A percentile compares a stretch with the other conserved stretches of the same genome.
These are phyloP conservation scores for Lactarius indigo DNA, from an alignment of 768 basidiomycete genomes.

Conservation along the genomic window DNA sequence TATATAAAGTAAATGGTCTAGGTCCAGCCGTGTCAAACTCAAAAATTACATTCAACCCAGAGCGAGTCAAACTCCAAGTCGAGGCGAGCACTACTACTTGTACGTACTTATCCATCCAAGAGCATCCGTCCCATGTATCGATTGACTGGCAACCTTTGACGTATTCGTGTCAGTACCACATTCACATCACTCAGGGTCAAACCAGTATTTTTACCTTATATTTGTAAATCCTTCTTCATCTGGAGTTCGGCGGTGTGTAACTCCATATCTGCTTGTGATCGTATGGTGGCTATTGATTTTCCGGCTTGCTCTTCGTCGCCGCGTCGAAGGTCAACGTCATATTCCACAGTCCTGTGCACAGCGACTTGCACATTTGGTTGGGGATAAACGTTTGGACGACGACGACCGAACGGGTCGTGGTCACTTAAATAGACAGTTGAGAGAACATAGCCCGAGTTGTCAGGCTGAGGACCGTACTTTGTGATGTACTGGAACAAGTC, in stretches of 20 bases:
- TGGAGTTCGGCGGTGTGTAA: constrained; percentile 11
- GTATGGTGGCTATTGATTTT: constrained; percentile 9
- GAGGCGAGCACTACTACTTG: background rate
- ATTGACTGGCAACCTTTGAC: background rate
- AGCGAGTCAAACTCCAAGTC: background rate
- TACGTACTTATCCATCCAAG: constrained; percentile 1
- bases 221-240: constrained; percentile 23
- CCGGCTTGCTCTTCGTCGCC: constrained; percentile 9
- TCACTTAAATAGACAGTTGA: constrained; percentile 21
- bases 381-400: constrained; percentile 17
- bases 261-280: constrained; percentile 16
- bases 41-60: constrained; percentile 9
- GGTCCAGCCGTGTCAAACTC: constrained; percentile 8
- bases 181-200: background rate
- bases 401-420: constrained; percentile 19
- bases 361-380: constrained; percentile 17
- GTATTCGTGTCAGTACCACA: background rate
- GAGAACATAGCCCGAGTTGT: constrained; percentile 10
- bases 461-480: constrained; percentile 15
- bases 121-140: background rate
- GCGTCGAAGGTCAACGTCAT: constrained; percentile 14
- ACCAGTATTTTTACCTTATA: constrained; percentile 13
- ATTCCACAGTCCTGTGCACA: constrained; percentile 19
- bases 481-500: constrained; percentile 25
- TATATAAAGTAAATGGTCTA: background rate